Evolutionary conservation across 2,329 filamentous ascomycete species (phyloP).

Genomic region (Colletotrichum sp.): DNA sequence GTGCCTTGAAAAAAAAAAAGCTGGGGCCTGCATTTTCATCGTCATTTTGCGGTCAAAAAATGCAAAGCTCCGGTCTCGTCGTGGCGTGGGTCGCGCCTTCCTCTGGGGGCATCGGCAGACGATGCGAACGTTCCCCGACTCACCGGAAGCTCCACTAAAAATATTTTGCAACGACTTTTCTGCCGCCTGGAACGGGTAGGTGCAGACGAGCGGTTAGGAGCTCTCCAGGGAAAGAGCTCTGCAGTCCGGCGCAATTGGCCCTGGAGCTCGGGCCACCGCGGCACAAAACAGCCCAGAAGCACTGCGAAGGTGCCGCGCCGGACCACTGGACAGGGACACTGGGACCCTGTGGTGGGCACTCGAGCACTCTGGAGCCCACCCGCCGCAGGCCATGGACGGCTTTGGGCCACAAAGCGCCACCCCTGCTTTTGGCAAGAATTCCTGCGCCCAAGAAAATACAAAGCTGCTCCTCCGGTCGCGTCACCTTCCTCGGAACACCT

Average conservation of each 20-base stretch:
- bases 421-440: constrained; percentile 17
- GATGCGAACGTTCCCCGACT: constrained; percentile 11
- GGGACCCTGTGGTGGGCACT: background rate
- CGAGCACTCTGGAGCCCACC: background rate
- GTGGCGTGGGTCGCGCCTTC: constrained; percentile 4
- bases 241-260: background rate
- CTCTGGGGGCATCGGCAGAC: constrained; percentile 6
- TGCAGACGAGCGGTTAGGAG: constrained; percentile 5
- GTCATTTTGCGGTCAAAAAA: background rate
- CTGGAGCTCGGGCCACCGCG: constrained; percentile 12
- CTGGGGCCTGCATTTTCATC: background rate
- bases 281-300: constrained; percentile 1
- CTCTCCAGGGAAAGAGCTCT: constrained; percentile 1
- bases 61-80: background rate
- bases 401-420: constrained; percentile 16
- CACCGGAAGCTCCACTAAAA: constrained; percentile 4
- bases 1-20: background rate
- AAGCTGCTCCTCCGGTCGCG: constrained; percentile 19
- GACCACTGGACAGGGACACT: background rate
- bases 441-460: constrained; percentile 18
- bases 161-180: background rate
- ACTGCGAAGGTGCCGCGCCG: background rate
- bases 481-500: constrained; percentile 14
- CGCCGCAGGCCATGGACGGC: background rate
- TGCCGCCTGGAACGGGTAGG: background rate